Percentiles rank a stretch among this genome's conserved stretches.
These are phyloP conservation scores for Candida suzukii DNA, from an alignment of 805 yeast genomes.

Conservation along the genomic window DNA sequence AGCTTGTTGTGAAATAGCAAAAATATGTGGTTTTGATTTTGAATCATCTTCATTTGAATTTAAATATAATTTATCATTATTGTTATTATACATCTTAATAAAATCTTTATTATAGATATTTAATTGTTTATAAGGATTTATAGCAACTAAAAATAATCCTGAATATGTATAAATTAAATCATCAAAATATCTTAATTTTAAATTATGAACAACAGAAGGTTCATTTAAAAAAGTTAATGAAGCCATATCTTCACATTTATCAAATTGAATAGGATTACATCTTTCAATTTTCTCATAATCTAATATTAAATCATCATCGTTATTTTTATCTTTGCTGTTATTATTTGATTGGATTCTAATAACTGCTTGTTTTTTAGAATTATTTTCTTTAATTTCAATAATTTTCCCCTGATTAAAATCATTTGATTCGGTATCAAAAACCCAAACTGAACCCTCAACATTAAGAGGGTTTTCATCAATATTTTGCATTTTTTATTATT, in stretches of 20 bases:
- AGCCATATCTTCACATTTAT: constrained; percentile 91
- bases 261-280: constrained; percentile 86
- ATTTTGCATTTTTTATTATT: neutral
- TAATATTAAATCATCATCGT: constrained; percentile 24
- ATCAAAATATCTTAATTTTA: constrained; percentile 66
- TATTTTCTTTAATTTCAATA: constrained; percentile 26
- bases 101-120: constrained; percentile 61
- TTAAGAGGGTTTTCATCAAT: constrained; percentile 19
- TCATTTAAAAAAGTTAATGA: constrained; percentile 91
- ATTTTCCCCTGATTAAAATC: constrained; percentile 57
- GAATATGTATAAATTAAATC: constrained; percentile 89
- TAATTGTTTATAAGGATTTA: constrained; percentile 79
- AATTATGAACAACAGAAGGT: constrained; percentile 87
- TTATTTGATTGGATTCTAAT: no score
- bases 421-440: constrained; percentile 43
- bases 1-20: constrained; percentile 83
- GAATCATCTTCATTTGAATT: constrained; percentile 28
- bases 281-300: constrained; percentile 43
- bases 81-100: constrained; percentile 38
- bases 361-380: constrained; percentile 30
- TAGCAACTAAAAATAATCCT: constrained; percentile 90
- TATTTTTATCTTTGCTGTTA: constrained; percentile 4
- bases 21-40: constrained; percentile 73
- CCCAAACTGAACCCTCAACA: constrained; percentile 65
- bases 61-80: constrained; percentile 1